Conservation (phyloP, 2,329 filamentous ascomycete species). For the Lachnellula cervina region DNA sequence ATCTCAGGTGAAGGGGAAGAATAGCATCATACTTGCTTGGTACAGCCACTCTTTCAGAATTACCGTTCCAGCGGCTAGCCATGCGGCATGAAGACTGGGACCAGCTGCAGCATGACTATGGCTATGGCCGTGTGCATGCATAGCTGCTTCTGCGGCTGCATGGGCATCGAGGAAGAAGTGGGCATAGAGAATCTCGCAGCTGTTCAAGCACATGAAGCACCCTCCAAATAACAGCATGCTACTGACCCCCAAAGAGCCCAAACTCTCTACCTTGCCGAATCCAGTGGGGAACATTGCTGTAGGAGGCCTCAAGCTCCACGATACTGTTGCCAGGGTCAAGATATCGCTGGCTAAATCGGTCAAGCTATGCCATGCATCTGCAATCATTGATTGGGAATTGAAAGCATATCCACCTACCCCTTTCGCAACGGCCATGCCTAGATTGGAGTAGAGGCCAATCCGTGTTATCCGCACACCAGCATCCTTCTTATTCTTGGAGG, state of each 20-base stretch:
- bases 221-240: slow-evolving; percentile 85
- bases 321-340: slow-evolving; percentile 88
- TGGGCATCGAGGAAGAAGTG: slow-evolving; percentile 65
- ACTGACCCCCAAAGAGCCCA: slow-evolving; percentile 90
- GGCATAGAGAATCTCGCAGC: slow-evolving; percentile 62
- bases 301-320: slow-evolving; percentile 83
- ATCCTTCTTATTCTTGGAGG: slow-evolving; percentile 79
- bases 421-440: slow-evolving; percentile 91
- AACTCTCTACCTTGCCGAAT: slow-evolving; percentile 95
- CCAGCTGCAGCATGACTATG: slow-evolving; percentile 59
- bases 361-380: slow-evolving; percentile 92
- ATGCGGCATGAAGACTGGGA: slow-evolving; percentile 89
- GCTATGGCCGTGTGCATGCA: slow-evolving; percentile 55
- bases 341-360: slow-evolving; percentile 94
- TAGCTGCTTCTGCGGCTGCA: slow-evolving; percentile 47
- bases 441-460: slow-evolving; percentile 81
- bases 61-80: slow-evolving; percentile 88
- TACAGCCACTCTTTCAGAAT: slow-evolving; percentile 96
- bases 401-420: slow-evolving; percentile 89
- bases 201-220: slow-evolving; percentile 84
- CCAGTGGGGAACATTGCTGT: slow-evolving; percentile 80
- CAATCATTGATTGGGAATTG: slow-evolving; percentile 88
- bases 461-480: slow-evolving; percentile 91
- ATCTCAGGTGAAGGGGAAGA: neutral
- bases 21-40: slow-evolving; percentile 72